Evolutionary conservation across 2,329 filamentous ascomycete genomes (phyloP), one percentile per base, ranked within the genome.

Genomic region (Clonostachys rosea): DNA sequence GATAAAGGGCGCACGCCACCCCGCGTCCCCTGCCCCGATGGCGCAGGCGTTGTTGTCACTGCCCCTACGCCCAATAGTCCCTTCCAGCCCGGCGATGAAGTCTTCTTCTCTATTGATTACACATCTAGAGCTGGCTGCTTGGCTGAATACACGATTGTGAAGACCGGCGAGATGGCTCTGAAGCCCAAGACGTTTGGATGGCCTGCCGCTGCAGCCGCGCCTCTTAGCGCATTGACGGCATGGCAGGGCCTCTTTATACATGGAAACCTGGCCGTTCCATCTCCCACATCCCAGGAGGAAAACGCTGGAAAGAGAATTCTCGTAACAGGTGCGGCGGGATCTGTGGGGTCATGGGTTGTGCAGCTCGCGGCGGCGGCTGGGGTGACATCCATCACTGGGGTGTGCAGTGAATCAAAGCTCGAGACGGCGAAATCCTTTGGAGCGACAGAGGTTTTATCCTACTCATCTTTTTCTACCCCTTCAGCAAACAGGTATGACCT

Each of bases 201-300:
- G 58, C 56, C 56, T 5, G 58, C 68, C 20, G 64, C 68, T 0
- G 64, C 68, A 1, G 63, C 66, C 4, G 59, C 63, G 34, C 69
- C 69, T 4, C 55, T 71, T 18, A 68, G 64, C 46, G 65, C 69
- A 12, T 50, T 71, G 33, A 71, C 69, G 1, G 69, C 68, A 5
- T 68, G 61, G 48, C 69, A 71, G 52, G 60, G 57, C 8, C 49
- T 71, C 18, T 74, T 72, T 47, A 47, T 54, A 9, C 61, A 67
- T 17, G 64, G 64, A 1, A 51, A 42, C 8, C 50, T 70, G 34
- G 16, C 24, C 9, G 4, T 30, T 30, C 24, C 24, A 9, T 30
- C 24, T 30, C 4, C 30, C 12, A n/a, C 30, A 7, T 16, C 18
- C 4, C n/a, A 16, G 20, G 24, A 42, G 41, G 41, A 17, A 14